Evolutionary conservation across 371 early-diverging fungal species (phyloP), one percentile per base, ranked within the genome.

Genomic region (Mucor velutinosus): DNA sequence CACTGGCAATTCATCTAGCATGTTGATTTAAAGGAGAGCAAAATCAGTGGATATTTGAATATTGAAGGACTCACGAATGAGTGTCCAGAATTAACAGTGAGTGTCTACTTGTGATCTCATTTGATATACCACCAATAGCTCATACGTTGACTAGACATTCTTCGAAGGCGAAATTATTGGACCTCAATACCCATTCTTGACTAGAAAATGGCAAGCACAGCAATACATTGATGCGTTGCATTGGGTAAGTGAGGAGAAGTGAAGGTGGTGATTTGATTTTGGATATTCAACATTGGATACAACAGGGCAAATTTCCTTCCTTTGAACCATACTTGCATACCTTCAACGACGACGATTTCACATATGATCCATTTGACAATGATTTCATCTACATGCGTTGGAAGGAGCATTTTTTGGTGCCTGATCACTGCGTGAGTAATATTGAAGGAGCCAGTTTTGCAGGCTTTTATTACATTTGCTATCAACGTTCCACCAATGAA

Each of bases 381-480:
- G 93, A 95, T 64, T 86, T 86, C 63, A 77, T 97, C 29, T 97
- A 94, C 75, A 97, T 97, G 98, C 87, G 98, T 27, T 97, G 97
- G 97, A 97, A 96, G 86, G 98, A 98, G 71, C 92, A 90, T 65
- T 98, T 97, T 75, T 76, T 98, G 55, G 95, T 97, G 1, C 97
- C 98, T 49, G 95, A 98, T 83, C 96, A 97, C 79, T 85, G 83
- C 61, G 89, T 97, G 43, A 87, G 85, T 69, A 82, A 86, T 25
- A 93, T 98, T 64, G 77, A 87, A 60, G 98, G 98, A 5, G 98
- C 98, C 2, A 91, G 91, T 72, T 97, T 94, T 86, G 96, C 93
- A 21, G 98, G 98, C 17, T 97, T 97, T 75, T 97, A 97, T 78
- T 97, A 96, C 70, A 94, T 96, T 62, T 92, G 90, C 69, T 96